Conservation (phyloP, 305 asterid species). For the Fraxinus angustifolia region DNA sequence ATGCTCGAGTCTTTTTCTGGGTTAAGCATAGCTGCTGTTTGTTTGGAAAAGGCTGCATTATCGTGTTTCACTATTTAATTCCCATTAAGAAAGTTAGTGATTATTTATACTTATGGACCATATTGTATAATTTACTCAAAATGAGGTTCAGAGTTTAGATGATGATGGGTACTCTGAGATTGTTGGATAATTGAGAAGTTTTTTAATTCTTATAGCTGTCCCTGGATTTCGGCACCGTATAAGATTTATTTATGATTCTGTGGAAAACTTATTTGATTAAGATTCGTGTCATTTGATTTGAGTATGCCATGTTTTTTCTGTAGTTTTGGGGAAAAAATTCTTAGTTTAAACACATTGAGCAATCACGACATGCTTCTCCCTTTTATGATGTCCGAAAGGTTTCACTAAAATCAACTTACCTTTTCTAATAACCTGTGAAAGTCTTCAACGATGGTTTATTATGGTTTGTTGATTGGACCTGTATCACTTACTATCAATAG, state of each 20-base stretch:
- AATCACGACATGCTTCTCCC: background rate
- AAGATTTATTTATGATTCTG: slow-evolving; percentile 1
- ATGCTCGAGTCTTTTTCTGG: slow-evolving; percentile 17
- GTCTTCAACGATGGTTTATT: background rate
- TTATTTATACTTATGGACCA: background rate
- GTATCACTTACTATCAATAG: background rate
- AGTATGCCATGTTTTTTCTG: background rate
- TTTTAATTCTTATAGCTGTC: background rate
- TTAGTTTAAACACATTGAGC: background rate
- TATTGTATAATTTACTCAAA: background rate
- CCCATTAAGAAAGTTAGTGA: slow-evolving; percentile 8
- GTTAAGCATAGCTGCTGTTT: slow-evolving; percentile 20
- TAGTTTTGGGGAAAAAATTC: slow-evolving; percentile 8
- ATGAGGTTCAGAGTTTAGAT: slow-evolving; percentile 1
- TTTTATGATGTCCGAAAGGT: slow-evolving; percentile 9
- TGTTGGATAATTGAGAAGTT: slow-evolving; percentile 9
- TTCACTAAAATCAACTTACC: background rate
- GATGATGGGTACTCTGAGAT: slow-evolving; percentile 11
- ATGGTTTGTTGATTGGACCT: background rate
- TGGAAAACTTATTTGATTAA: background rate
- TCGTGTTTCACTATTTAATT: slow-evolving; percentile 1
- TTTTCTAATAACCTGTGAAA: background rate
- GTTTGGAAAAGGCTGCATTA: slow-evolving; percentile 19
- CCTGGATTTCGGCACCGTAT: slow-evolving; percentile 12
- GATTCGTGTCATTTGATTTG: background rate